Conservation (phyloP, 257 asterid species). For the Solanum clarkiae region DNA sequence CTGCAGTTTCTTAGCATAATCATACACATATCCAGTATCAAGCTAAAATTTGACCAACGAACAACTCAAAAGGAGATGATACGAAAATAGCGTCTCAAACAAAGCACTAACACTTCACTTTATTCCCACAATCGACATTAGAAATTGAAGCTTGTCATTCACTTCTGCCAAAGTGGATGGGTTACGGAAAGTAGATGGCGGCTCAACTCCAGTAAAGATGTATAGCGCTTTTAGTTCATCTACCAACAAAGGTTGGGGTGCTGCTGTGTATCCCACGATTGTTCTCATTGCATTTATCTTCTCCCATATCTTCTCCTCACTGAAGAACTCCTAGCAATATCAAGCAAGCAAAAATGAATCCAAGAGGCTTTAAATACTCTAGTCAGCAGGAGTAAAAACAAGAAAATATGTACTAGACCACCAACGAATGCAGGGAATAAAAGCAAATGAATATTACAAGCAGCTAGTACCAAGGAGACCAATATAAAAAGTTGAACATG, state of each 20-base stretch:
- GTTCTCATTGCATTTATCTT: slow-evolving; percentile 44
- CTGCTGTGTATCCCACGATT: slow-evolving; percentile 49
- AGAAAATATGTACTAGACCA: background rate
- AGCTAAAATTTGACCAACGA: background rate
- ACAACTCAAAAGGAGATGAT: background rate
- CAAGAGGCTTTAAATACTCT: background rate
- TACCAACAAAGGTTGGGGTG: slow-evolving; percentile 14
- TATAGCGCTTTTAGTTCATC: slow-evolving; percentile 63
- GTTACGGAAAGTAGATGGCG: slow-evolving; percentile 25
- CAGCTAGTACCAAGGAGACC: background rate
- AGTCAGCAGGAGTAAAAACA: background rate
- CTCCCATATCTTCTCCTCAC: slow-evolving; percentile 47
- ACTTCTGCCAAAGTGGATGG: slow-evolving; percentile 14
- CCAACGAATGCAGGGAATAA: background rate
- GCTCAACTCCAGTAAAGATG: slow-evolving; percentile 63
- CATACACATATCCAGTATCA: background rate
- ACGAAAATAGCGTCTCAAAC: background rate
- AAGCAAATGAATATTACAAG: background rate
- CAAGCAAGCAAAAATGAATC: background rate
- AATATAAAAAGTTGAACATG: background rate
- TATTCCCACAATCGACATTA: slow-evolving; percentile 68
- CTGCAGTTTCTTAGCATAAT: background rate
- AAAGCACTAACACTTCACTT: slow-evolving; percentile 9
- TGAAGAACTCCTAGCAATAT: slow-evolving; percentile 1
- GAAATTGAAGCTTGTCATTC: slow-evolving; percentile 36